Evolutionary conservation across 495 filamentous ascomycete genomes (phyloP).

Genomic region (Sabuloglossum arenarium): DNA sequence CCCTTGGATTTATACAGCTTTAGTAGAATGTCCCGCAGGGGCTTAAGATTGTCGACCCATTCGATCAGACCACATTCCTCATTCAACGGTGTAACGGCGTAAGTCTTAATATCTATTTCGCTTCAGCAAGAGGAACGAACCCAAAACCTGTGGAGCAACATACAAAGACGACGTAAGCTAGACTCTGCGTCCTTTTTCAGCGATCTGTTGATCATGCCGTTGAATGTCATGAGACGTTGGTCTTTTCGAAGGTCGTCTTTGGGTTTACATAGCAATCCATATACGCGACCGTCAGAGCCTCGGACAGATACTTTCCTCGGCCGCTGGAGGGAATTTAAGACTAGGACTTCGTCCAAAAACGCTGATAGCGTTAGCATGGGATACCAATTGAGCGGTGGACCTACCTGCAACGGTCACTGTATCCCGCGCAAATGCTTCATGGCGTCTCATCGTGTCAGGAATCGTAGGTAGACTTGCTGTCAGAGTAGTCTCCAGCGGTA

Average conservation of each 20-base stretch:
- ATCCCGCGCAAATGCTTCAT: constrained; percentile 59
- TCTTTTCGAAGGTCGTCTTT: constrained; percentile 96
- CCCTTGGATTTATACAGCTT: constrained; percentile 51
- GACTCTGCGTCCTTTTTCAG: constrained; percentile 79
- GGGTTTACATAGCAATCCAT: constrained; percentile 85
- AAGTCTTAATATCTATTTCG: constrained; percentile 68
- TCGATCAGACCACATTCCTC: constrained; percentile 97
- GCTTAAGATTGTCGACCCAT: constrained; percentile 94
- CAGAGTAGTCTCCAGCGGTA: constrained; percentile 70
- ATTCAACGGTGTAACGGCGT: constrained; percentile 87
- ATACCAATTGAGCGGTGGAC: constrained; percentile 8
- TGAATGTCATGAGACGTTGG: constrained; percentile 97
- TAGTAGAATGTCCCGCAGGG: constrained; percentile 78
- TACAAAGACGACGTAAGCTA: constrained; percentile 57
- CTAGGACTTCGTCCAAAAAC: constrained; percentile 66
- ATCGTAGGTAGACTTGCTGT: constrained; percentile 61
- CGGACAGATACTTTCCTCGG: constrained; percentile 76
- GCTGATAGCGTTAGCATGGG: constrained; percentile 24
- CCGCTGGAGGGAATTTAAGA: constrained; percentile 81
- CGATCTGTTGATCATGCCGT: constrained; percentile 87
- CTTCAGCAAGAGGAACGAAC: background rate
- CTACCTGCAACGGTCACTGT: constrained; percentile 36
- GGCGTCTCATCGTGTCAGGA: constrained; percentile 47
- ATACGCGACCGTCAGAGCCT: constrained; percentile 71
- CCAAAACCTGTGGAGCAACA: background rate